phyloP scores from a whole-genome alignment of 108 stramenopile species.

The Aureococcus anophagefferens region DNA sequence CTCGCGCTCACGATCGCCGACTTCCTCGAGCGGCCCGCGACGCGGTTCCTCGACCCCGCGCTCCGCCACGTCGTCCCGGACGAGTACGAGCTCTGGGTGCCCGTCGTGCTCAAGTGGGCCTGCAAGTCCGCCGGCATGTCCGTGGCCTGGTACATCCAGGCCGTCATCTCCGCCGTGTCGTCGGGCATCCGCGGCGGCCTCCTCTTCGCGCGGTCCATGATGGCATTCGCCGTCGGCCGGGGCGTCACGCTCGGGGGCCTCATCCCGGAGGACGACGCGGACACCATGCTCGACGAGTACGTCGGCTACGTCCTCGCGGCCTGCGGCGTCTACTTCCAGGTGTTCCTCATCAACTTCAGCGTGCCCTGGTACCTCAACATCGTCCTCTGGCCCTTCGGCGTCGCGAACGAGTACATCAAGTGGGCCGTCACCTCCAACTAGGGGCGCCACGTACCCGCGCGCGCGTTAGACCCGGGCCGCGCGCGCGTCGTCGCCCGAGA shows the following conservation, averaged over 20 bases:
- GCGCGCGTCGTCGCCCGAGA: too few species aligned
- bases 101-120: constrained; percentile 28
- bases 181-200: constrained; percentile 78
- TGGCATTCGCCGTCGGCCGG: too few species aligned
- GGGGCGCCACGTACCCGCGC: too few species aligned
- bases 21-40: neutral
- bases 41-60: neutral
- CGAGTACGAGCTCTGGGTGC: neutral
- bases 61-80: neutral
- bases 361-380: constrained; percentile 77
- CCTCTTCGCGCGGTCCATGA: constrained; percentile 64
- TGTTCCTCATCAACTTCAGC: constrained; percentile 48
- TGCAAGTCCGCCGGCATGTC: constrained; percentile 65
- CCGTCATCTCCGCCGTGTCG: constrained; percentile 70
- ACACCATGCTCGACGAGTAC: constrained; percentile 67
- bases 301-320: constrained; percentile 69
- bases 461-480: too few species aligned
- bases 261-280: constrained; percentile 48
- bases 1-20: neutral
- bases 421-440: constrained; percentile 63
- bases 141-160: constrained; percentile 78
- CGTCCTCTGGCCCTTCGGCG: constrained; percentile 61
- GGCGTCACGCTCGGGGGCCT: constrained; percentile 44
- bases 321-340: constrained; percentile 74
- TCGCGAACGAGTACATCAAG: constrained; percentile 59